Conservation (phyloP, 805 yeast species). For the Suhomyces tanzawaensis region DNA sequence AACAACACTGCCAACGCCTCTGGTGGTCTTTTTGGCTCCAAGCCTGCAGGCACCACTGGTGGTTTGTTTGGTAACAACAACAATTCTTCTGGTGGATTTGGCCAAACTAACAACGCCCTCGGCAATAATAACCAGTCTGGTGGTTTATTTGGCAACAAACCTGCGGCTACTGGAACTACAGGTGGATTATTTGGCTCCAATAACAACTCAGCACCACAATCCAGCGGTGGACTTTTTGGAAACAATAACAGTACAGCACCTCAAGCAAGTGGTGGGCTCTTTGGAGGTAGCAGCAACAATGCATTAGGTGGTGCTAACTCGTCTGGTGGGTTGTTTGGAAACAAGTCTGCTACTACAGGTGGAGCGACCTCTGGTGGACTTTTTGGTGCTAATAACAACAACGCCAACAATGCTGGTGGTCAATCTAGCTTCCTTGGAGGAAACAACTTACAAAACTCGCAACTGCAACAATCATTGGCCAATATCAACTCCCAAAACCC, state of each 20-base stretch:
- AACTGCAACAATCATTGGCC: constrained; percentile 23
- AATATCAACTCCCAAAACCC: constrained; percentile 51
- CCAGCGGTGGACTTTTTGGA: constrained; percentile 17
- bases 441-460: constrained; percentile 22
- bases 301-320: constrained; percentile 1
- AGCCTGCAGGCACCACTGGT: constrained; percentile 30
- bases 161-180: constrained; percentile 18
- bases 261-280: constrained; percentile 23
- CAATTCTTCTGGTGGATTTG: constrained; percentile 19
- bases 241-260: constrained; percentile 9
- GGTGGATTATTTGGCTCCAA: constrained; percentile 24
- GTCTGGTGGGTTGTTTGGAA: constrained; percentile 6
- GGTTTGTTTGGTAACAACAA: constrained; percentile 44
- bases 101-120: constrained; percentile 18
- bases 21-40: constrained; percentile 20
- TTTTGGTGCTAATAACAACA: constrained; percentile 6
- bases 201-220: constrained; percentile 7
- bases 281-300: constrained; percentile 23
- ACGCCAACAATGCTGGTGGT: constrained; percentile 13
- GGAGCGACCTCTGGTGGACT: constrained; percentile 7
- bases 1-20: constrained; percentile 9
- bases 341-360: constrained; percentile 7
- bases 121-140: constrained; percentile 4
- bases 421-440: constrained; percentile 11
- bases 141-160: constrained; percentile 25